A percentile compares a stretch with the other conserved stretches of the same genome.
Evolutionary conservation across 2,329 filamentous ascomycete species (phyloP).

Genomic region (Venturia asperata): DNA sequence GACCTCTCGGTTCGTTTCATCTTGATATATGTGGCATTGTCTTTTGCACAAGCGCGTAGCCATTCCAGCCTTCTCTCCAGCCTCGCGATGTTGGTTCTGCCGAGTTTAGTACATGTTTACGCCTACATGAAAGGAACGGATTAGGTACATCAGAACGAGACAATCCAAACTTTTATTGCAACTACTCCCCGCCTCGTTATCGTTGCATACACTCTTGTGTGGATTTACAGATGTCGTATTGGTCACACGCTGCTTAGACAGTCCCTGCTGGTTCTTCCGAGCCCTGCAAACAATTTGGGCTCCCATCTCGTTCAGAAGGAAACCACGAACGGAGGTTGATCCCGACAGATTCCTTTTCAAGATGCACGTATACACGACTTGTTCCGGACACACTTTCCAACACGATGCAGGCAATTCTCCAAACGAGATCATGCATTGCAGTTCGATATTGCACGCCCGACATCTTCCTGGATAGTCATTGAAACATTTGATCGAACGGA

Average conservation of each 20-base stretch:
- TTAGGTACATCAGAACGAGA: not conserved
- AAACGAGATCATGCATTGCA: not conserved
- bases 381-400: not conserved
- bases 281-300: not conserved
- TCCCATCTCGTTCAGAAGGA: not conserved
- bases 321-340: not conserved
- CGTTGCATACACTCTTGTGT: not conserved
- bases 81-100: not conserved
- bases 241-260: not conserved
- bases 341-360: not conserved
- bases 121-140: not conserved
- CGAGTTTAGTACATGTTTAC: not conserved
- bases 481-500: not conserved
- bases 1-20: conserved; percentile 11
- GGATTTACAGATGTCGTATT: not conserved
- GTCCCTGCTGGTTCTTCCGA: not conserved
- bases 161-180: not conserved
- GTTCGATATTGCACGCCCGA: not conserved
- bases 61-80: not conserved
- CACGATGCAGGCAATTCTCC: not conserved
- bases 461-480: not conserved
- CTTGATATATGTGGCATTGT: not conserved
- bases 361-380: not conserved
- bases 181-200: not conserved
- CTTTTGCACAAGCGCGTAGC: not conserved